Evolutionary conservation across 208 protist species (phyloP).

Genomic region (Leishmania aethiopica): DNA sequence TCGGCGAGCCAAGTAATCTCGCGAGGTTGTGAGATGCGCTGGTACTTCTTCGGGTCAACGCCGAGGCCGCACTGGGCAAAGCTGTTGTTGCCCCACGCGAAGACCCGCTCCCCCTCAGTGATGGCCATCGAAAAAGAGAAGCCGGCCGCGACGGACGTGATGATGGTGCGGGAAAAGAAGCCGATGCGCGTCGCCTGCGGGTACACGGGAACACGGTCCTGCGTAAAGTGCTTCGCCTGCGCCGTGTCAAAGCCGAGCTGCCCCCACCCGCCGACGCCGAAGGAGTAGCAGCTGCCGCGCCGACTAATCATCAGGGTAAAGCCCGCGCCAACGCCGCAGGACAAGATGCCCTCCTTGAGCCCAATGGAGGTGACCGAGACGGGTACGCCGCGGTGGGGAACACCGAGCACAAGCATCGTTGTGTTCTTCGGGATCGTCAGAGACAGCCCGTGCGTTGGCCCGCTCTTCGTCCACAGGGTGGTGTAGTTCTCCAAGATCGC

Average conservation of each 20-base stretch:
- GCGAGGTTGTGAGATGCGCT: constrained; percentile 55
- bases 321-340: constrained; percentile 62
- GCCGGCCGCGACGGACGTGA: constrained; percentile 60
- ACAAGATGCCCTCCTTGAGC: constrained; percentile 73
- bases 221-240: constrained; percentile 53
- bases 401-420: constrained; percentile 64
- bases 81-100: constrained; percentile 84
- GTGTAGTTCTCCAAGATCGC: constrained; percentile 72
- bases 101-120: constrained; percentile 75
- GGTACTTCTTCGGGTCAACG: constrained; percentile 55
- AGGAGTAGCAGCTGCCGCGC: constrained; percentile 64
- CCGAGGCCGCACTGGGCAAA: constrained; percentile 82
- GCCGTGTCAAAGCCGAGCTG: constrained; percentile 70
- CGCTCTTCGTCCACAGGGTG: constrained; percentile 50
- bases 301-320: constrained; percentile 81
- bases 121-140: constrained; percentile 68
- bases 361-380: constrained; percentile 36
- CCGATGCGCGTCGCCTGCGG: constrained; percentile 62
- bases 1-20: constrained; percentile 76
- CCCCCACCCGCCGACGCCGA: constrained; percentile 80
- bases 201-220: constrained; percentile 67
- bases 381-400: constrained; percentile 63
- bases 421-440: constrained; percentile 65
- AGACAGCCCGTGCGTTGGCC: constrained; percentile 65
- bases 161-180: constrained; percentile 60